These are phyloP conservation scores for Erodium moschatum DNA, from an alignment of 441 rosid genomes.

Conservation along the genomic window DNA sequence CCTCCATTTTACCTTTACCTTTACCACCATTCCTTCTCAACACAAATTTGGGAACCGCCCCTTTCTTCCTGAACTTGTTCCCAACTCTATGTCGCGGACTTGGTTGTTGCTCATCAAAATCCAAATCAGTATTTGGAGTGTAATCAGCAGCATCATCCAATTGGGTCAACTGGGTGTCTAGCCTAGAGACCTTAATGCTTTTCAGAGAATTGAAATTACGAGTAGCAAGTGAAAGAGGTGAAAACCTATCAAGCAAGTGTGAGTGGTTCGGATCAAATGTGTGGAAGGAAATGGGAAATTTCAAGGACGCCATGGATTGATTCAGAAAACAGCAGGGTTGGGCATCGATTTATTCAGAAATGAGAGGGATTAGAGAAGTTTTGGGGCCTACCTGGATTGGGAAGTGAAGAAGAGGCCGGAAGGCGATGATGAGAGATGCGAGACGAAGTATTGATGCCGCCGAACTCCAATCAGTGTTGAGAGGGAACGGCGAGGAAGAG, in stretches of 20 bases:
- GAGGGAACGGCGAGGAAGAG: too few species aligned
- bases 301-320: conserved; percentile 44
- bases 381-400: not conserved
- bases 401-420: too few species aligned
- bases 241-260: conserved; percentile 32
- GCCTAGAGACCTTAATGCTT: conserved; percentile 34
- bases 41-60: conserved; percentile 29
- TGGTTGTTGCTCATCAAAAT: too few species aligned
- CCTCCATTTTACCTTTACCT: conserved; percentile 24
- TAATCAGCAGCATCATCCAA: conserved; percentile 23
- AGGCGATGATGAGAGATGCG: too few species aligned
- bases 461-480: too few species aligned
- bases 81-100: too few species aligned
- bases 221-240: conserved; percentile 19
- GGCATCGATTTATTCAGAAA: not conserved
- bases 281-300: conserved; percentile 28
- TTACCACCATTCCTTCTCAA: conserved; percentile 29
- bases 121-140: too few species aligned
- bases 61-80: conserved; percentile 20
- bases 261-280: conserved; percentile 40
- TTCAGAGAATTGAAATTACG: conserved; percentile 26
- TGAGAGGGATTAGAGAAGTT: too few species aligned
- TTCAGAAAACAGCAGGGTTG: not conserved
- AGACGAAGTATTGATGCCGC: too few species aligned
- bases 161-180: conserved; percentile 29